A percentile compares a stretch with the other conserved stretches of the same genome.
phyloP scores from a whole-genome alignment of 345 rosid species.

The Iberis pinnata region DNA sequence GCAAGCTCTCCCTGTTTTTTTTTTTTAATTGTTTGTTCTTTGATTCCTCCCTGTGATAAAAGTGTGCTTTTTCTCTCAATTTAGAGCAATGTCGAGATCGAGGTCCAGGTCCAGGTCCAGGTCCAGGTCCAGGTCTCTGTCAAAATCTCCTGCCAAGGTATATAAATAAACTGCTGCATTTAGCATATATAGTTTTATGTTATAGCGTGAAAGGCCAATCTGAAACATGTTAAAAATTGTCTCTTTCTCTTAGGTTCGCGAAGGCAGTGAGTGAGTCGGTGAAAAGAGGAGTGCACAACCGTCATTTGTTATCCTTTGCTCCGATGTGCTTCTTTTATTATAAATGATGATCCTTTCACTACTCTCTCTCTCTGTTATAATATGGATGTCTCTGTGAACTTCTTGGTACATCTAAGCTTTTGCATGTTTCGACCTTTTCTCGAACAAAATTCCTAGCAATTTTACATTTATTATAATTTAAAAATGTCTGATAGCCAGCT shows the following conservation, averaged over 20 bases:
- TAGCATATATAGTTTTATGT: background rate
- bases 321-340: too few species aligned
- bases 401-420: too few species aligned
- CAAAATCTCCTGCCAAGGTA: slow-evolving; percentile 55
- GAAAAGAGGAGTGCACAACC: too few species aligned
- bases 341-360: too few species aligned
- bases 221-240: background rate
- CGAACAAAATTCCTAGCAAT: too few species aligned
- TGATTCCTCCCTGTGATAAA: background rate
- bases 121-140: slow-evolving; percentile 43
- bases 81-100: slow-evolving; percentile 26
- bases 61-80: background rate
- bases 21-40: background rate
- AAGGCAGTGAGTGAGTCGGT: slow-evolving; percentile 24
- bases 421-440: too few species aligned
- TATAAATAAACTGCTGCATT: background rate
- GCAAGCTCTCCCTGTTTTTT: slow-evolving; percentile 18
- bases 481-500: too few species aligned
- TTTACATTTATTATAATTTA: too few species aligned
- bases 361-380: too few species aligned
- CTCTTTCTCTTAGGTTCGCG: slow-evolving; percentile 12
- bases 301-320: too few species aligned
- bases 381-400: too few species aligned
- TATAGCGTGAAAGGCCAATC: background rate
- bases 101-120: slow-evolving; percentile 9